Base-by-base conservation (phyloP, 495 filamentous ascomycete genomes). In the Penicillium salamii region DNA sequence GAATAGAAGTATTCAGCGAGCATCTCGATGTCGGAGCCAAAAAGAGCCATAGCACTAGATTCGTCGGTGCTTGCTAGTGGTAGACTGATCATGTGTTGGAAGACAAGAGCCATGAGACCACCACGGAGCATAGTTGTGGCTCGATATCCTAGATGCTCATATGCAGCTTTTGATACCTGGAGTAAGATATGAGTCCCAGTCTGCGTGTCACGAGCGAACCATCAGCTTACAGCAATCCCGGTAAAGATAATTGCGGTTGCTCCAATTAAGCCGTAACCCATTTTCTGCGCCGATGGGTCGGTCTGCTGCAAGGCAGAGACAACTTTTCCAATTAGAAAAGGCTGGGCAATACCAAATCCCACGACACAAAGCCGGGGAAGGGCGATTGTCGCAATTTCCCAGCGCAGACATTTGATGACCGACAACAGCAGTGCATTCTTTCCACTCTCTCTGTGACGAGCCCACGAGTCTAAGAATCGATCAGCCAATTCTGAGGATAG, bases 201-300 rank as follows among this genome's bases (percentile, higher is more conserved):
- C 9, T 18, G 17, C 11, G 11, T 15, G 4, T 12, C 34, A 19
- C 11, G 6, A 20, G 9, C 17, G 17, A 19, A 1, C 19, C 5
- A 0, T 37, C 17, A 12, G 17, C 58, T 57, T 59, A 77, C 66
- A 21, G 80, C 80, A 29, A 83, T 75, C 0, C 80, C 78, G 34
- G 68, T 53, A 53, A 83, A 84, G 6, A 85, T 73, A 11, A 79
- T 43, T 9, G 70, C 62, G 39, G 73, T 77, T 0, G 80, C 82
- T 21, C 73, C 81, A 52, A 84, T 79, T 45, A 84, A 63, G 13
- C 81, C 81, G 54, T 82, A 81, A 6, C 81, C 74, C 29, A 68
- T 49, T 46, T 80, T 72, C 8, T n/a, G 41, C 59, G n/a, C 59
- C 42, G 18, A 50, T 53, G n/a, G n/a, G n/a, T 5, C 38, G 46